Evolutionary conservation across 495 filamentous ascomycete species (phyloP).

Genomic region (Paragyromitra xinjiangensis): DNA sequence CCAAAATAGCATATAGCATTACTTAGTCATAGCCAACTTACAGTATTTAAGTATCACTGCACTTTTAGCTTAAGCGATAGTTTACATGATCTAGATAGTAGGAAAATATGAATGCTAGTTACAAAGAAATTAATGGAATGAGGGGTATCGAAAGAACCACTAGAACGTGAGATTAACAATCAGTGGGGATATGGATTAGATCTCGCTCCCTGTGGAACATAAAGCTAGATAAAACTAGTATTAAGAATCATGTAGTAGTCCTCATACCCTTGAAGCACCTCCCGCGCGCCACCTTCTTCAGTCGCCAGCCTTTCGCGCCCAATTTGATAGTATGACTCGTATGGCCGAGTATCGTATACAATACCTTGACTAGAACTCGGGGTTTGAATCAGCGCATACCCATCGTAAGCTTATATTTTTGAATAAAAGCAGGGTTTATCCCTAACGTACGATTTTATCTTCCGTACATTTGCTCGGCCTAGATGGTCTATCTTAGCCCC

Average conservation of each 20-base stretch:
- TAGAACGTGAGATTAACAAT: not conserved
- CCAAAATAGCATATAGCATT: not conserved
- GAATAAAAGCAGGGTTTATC: not conserved
- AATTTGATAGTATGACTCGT: not conserved
- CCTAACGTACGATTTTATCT: conserved; percentile 22
- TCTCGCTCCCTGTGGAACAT: not conserved
- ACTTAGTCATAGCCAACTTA: not conserved
- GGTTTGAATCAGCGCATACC: not conserved
- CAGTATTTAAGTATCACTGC: not conserved
- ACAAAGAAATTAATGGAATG: not conserved
- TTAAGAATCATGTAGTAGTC: not conserved
- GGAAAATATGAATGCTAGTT: not conserved
- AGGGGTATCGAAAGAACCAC: not conserved
- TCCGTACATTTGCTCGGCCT: conserved; percentile 14
- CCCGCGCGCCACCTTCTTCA: not conserved
- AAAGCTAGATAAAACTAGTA: not conserved
- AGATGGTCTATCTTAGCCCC: not conserved
- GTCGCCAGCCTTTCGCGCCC: not conserved
- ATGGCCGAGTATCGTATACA: conserved; percentile 23
- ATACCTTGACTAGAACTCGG: not conserved
- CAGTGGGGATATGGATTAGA: not conserved
- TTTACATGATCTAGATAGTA: not conserved
- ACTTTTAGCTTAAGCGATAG: not conserved
- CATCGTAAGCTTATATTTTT: not conserved
- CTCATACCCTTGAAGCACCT: not conserved